Percentiles rank a stretch among this genome's conserved stretches.
phyloP scores from a whole-genome alignment of 768 basidiomycete species.

The Paxillus ammoniavirescens region DNA sequence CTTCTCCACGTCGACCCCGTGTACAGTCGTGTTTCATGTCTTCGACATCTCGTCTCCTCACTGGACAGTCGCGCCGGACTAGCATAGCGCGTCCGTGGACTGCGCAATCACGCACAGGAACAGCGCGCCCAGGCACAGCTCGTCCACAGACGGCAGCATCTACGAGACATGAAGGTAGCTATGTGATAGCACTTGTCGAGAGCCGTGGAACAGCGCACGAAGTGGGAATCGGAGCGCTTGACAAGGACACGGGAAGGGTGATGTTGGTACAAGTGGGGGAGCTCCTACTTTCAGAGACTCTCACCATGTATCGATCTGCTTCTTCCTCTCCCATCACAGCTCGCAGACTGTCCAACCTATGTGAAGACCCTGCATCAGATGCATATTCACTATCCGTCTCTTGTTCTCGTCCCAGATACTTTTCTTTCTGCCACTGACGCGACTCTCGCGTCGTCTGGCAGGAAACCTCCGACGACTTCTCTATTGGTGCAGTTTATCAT shows the following conservation, averaged over 20 bases:
- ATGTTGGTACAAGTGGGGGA: constrained; percentile 71
- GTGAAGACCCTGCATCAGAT: constrained; percentile 87
- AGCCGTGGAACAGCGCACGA: constrained; percentile 78
- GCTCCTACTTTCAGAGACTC: neutral
- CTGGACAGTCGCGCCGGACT: constrained; percentile 14
- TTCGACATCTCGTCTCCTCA: constrained; percentile 14
- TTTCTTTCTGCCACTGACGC: constrained; percentile 62
- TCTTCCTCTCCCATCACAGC: constrained; percentile 37
- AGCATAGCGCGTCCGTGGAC: constrained; percentile 47
- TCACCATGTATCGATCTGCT: neutral
- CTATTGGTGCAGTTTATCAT: constrained; percentile 69
- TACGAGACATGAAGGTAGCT: constrained; percentile 55
- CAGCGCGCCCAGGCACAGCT: constrained; percentile 34
- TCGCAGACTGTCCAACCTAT: constrained; percentile 85
- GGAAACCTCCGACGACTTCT: constrained; percentile 48
- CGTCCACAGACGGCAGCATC: constrained; percentile 69
- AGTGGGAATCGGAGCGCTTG: constrained; percentile 85
- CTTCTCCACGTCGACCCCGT: too few relatives aligned
- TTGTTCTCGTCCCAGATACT: constrained; percentile 81
- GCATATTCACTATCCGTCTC: constrained; percentile 68
- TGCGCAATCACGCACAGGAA: constrained; percentile 53
- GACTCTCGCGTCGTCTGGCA: constrained; percentile 42
- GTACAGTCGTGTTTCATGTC: constrained; percentile 1
- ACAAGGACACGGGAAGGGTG: constrained; percentile 73
- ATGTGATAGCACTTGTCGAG: constrained; percentile 70